Evolutionary conservation across 2,329 filamentous ascomycete genomes (phyloP).

Genomic region (Alternaria longipes): DNA sequence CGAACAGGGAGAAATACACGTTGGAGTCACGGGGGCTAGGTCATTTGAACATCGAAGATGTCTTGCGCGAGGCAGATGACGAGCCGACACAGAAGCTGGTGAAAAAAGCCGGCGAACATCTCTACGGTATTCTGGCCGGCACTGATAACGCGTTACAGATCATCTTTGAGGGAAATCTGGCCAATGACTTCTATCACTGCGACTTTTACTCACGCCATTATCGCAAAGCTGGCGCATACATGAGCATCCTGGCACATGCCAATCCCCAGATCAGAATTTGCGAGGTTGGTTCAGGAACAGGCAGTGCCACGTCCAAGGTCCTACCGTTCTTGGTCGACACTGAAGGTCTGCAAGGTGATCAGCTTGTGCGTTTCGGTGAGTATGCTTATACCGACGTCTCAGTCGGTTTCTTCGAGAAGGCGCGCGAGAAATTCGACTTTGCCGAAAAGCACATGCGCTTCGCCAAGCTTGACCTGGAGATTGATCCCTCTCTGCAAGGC

Average conservation of each 20-base stretch:
- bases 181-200: constrained; percentile 15
- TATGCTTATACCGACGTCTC: constrained; percentile 24
- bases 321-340: constrained; percentile 9
- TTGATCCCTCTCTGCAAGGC: constrained; percentile 15
- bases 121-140: constrained; percentile 8
- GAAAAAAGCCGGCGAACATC: constrained; percentile 17
- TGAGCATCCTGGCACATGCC: constrained; percentile 9
- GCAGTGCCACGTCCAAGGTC: constrained; percentile 6
- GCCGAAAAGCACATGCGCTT: constrained; percentile 17
- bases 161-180: constrained; percentile 15
- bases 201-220: constrained; percentile 12
- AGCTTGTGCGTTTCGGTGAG: constrained; percentile 12
- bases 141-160: constrained; percentile 14
- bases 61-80: constrained; percentile 14
- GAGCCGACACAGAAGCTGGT: constrained; percentile 18
- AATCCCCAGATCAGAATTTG: constrained; percentile 18
- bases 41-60: constrained; percentile 14
- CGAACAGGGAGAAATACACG: constrained; percentile 15
- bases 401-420: constrained; percentile 14
- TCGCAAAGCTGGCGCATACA: constrained; percentile 12
- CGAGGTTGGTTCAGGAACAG: constrained; percentile 22
- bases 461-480: constrained; percentile 17
- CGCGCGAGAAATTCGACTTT: constrained; percentile 13
- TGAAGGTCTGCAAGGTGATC: constrained; percentile 14
- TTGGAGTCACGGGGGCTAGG: constrained; percentile 9